Base-by-base conservation (phyloP, 352 stramenopile species). In the Phytophthora uliginosa region DNA sequence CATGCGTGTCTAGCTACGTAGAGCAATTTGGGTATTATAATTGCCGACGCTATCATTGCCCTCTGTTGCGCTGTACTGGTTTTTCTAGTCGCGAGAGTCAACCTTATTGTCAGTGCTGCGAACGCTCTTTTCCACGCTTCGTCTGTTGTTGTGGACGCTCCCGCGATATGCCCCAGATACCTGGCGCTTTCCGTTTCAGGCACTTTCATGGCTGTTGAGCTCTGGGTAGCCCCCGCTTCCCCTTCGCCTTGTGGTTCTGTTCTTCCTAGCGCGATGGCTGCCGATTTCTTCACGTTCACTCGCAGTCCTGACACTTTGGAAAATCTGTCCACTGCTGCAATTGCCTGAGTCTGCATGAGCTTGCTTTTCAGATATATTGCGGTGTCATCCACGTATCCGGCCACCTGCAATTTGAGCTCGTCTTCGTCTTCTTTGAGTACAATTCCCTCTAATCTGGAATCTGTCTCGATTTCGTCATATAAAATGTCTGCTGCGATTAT, bases 321-420 rank as follows among this genome's bases (percentile, higher is more conserved):
- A 26, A 59, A 59, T 4, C 9, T 10, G 7, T 0, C 12, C 8
- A 59, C 52, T 15, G 24, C 45, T 8, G 12, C 18, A 10, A 52
- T 52, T 10, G 18, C 45, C 7, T 8, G 13, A 24, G 12, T n/a
- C 18, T 52, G 18, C 13, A 18, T 52, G 15, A 8, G 2, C 13
- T 22, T 10, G 13, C n/a, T 18, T 52, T 18, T 22, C 15, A 52
- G 9, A 18, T 67, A 67, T 2, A 67, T 53, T 4, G 50, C 34
- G 2, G 60, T 67, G 8, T 67, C 60, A 18, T 67, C 60, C 17
- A 50, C 50, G 15, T 59, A 67, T 2, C 50, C 60, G 9, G 33
- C 60, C 4, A 54, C 50, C 26, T 31, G 26, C 26, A 31, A 31
- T 31, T 31, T 31, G 26, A 31, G 26, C 26, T 31, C 26, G 5